Evolutionary conservation across 257 asterid species (phyloP).

Genomic region (Nicotiana knightiana): DNA sequence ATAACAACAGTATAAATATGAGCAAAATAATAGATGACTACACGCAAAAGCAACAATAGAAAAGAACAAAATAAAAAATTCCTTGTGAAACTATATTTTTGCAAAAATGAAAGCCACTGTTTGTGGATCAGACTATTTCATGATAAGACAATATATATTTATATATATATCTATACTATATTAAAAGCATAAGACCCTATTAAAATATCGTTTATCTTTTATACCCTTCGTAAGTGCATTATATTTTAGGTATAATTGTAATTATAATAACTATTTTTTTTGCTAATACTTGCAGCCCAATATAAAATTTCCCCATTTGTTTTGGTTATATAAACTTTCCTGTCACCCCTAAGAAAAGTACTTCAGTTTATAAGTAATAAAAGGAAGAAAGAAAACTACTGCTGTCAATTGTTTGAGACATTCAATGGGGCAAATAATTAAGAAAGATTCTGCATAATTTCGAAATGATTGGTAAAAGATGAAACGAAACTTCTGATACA

Average conservation of each 20-base stretch:
- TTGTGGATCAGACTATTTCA: slow-evolving; percentile 3
- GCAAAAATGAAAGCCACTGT: neutral
- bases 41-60: slow-evolving; percentile 1
- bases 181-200: too few species aligned
- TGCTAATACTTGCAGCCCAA: neutral
- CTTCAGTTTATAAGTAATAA: neutral
- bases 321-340: neutral
- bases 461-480: neutral
- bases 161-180: too few species aligned
- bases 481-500: neutral
- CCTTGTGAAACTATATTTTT: neutral
- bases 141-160: neutral
- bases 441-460: neutral
- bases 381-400: neutral
- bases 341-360: neutral
- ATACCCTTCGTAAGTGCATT: too few species aligned
- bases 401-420: neutral
- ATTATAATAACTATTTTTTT: too few species aligned
- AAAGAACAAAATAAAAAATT: neutral
- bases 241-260: too few species aligned
- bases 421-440: neutral
- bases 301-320: neutral
- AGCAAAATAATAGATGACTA: neutral
- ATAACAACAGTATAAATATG: neutral
- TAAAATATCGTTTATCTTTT: too few species aligned